These are phyloP conservation scores for Kazachstania taianensis DNA, from an alignment of 805 yeast genomes.

Conservation along the genomic window DNA sequence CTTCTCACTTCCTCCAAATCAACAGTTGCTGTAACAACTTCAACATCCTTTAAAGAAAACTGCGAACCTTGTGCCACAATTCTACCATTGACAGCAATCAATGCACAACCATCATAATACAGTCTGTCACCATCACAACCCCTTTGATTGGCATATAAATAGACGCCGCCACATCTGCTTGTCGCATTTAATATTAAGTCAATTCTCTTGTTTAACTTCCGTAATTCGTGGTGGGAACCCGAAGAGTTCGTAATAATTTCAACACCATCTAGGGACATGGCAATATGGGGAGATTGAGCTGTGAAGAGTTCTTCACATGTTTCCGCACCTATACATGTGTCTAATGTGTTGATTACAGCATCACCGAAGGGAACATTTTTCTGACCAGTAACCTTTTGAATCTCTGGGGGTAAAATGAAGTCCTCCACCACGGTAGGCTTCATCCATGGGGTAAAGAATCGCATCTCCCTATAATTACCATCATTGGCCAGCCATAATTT, in stretches of 20 bases:
- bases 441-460: constrained; percentile 93
- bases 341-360: constrained; percentile 73
- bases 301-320: constrained; percentile 97
- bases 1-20: constrained; percentile 85
- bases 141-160: constrained; percentile 85
- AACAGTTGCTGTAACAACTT: constrained; percentile 90
- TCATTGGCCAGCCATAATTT: constrained; percentile 91
- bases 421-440: constrained; percentile 67
- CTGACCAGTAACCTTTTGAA: constrained; percentile 61
- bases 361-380: constrained; percentile 73
- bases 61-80: constrained; percentile 91
- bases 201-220: constrained; percentile 80
- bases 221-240: constrained; percentile 94
- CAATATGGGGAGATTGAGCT: constrained; percentile 90
- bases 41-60: constrained; percentile 83
- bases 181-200: constrained; percentile 86
- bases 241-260: constrained; percentile 92
- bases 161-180: constrained; percentile 91
- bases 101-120: constrained; percentile 95
- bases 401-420: constrained; percentile 58
- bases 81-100: constrained; percentile 84
- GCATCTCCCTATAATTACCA: constrained; percentile 96
- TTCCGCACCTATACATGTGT: constrained; percentile 91
- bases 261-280: constrained; percentile 90
- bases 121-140: constrained; percentile 98